phyloP scores from a whole-genome alignment of 805 yeast species.

The Kodamaea kaohsiungensis region DNA sequence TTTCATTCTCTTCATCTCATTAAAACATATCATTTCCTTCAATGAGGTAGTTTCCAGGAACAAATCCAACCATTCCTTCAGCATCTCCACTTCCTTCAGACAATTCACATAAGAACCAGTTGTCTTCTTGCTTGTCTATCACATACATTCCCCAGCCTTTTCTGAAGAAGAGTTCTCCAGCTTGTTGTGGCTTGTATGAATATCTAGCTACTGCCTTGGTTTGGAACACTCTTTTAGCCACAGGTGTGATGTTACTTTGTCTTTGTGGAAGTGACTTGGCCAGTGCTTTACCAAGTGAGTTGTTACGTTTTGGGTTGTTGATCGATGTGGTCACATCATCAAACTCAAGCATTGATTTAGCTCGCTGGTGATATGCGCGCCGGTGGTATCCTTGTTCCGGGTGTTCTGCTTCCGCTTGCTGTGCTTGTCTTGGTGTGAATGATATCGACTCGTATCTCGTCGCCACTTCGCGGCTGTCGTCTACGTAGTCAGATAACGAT shows the following conservation, averaged over 20 bases:
- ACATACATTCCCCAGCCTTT: constrained; percentile 45
- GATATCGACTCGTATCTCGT: constrained; percentile 36
- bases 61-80: constrained; percentile 40
- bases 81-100: constrained; percentile 32
- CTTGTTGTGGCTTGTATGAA: constrained; percentile 40
- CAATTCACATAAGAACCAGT: constrained; percentile 47
- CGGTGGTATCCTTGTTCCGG: not conserved
- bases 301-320: not conserved
- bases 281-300: not conserved
- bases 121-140: constrained; percentile 44
- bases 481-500: constrained; percentile 32
- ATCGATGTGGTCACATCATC: constrained; percentile 8
- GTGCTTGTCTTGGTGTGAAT: constrained; percentile 15
- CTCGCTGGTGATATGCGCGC: constrained; percentile 6
- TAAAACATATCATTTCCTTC: constrained; percentile 28
- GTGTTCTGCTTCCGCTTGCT: not conserved
- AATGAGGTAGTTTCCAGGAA: constrained; percentile 43
- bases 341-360: constrained; percentile 16
- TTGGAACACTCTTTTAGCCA: constrained; percentile 28
- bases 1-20: not conserved
- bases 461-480: constrained; percentile 40
- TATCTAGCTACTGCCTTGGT: constrained; percentile 42
- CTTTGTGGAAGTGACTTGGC: not conserved
- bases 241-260: constrained; percentile 29
- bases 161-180: constrained; percentile 41